phyloP scores from a whole-genome alignment of 768 basidiomycete genomes.

The Tricholomella constricta region DNA sequence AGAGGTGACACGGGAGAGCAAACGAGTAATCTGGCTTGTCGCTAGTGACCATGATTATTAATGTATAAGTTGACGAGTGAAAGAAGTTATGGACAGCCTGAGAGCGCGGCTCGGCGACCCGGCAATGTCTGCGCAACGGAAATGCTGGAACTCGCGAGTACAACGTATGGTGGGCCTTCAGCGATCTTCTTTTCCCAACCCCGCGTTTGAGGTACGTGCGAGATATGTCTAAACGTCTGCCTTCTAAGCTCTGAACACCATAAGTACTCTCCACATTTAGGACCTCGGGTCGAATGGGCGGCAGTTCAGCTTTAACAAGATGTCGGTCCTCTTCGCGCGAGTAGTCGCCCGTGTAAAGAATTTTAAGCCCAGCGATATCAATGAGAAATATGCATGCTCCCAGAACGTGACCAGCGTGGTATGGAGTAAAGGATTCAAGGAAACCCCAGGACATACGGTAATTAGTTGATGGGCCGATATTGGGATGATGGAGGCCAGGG shows the following conservation, averaged over 20 bases:
- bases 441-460: conserved; percentile 86
- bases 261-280: conserved; percentile 98
- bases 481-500: conserved; percentile 85
- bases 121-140: too few species aligned
- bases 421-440: conserved; percentile 98
- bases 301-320: conserved; percentile 94
- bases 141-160: conserved; percentile 96
- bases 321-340: conserved; percentile 98
- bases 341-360: conserved; percentile 99
- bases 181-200: conserved; percentile 94
- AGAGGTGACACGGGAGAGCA: too few species aligned
- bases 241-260: conserved; percentile 91
- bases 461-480: conserved; percentile 94
- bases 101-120: too few species aligned
- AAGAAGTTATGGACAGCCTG: too few species aligned
- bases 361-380: conserved; percentile 94
- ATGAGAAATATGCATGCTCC: conserved; percentile 99
- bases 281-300: conserved; percentile 92
- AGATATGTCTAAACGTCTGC: conserved; percentile 75
- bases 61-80: too few species aligned
- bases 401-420: conserved; percentile 97
- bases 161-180: conserved; percentile 94
- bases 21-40: too few species aligned
- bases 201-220: conserved; percentile 80
- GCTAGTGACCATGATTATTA: too few species aligned